phyloP scores from a whole-genome alignment of 1,284 basidiomycete genomes.

The Marasmius oreades region DNA sequence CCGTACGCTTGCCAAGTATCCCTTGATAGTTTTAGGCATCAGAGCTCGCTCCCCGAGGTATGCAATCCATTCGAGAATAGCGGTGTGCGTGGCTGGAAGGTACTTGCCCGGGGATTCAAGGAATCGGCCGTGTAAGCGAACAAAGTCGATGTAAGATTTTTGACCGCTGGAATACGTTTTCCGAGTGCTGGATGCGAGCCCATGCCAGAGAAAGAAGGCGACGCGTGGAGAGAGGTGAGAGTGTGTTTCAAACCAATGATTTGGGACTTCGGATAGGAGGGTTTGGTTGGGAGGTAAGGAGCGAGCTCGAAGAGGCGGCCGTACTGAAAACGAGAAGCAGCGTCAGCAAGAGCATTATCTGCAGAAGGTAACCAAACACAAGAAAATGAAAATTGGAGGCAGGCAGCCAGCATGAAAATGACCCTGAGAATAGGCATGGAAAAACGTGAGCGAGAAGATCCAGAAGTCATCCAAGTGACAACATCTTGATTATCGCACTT shows the following conservation, averaged over 20 bases:
- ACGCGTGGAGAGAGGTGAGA: constrained; percentile 19
- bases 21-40: no score
- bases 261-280: constrained; percentile 21
- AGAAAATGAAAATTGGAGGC: constrained; percentile 5
- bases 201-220: constrained; percentile 28
- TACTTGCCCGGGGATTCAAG: no score
- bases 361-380: constrained; percentile 3
- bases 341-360: constrained; percentile 8
- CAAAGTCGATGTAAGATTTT: constrained; percentile 26
- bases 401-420: neutral
- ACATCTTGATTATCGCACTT: neutral
- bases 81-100: no score
- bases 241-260: constrained; percentile 24
- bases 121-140: constrained; percentile 18
- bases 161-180: constrained; percentile 26
- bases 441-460: neutral
- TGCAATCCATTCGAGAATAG: no score
- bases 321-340: constrained; percentile 6
- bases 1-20: no score
- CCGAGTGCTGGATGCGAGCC: constrained; percentile 26
- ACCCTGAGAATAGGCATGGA: neutral
- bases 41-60: no score
- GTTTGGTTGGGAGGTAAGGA: neutral
- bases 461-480: neutral
- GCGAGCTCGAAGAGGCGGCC: neutral